phyloP scores from a whole-genome alignment of 495 filamentous ascomycete species.

The Trichoderma asperelloides region DNA sequence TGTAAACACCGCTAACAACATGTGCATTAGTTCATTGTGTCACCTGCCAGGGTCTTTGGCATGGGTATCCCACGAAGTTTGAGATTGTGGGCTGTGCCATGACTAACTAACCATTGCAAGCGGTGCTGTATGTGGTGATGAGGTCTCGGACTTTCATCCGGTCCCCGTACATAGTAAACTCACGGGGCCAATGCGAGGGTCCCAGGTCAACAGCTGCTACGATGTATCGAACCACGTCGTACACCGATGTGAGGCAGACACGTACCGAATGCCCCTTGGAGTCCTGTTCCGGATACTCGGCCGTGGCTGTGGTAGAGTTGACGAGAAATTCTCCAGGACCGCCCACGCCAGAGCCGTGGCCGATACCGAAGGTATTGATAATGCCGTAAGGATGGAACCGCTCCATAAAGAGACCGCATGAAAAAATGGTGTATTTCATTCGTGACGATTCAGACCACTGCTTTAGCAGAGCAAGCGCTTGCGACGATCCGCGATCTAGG shows the following conservation, averaged over 20 bases:
- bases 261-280: slow-evolving; percentile 37
- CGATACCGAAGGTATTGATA: slow-evolving; percentile 39
- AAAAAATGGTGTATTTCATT: slow-evolving; percentile 58
- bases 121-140: slow-evolving; percentile 33
- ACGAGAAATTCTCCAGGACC: slow-evolving; percentile 56
- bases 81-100: background rate
- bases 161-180: slow-evolving; percentile 57
- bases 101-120: slow-evolving; percentile 14
- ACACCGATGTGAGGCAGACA: slow-evolving; percentile 57
- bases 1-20: slow-evolving; percentile 28
- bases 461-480: slow-evolving; percentile 46
- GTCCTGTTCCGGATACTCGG: slow-evolving; percentile 47
- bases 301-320: slow-evolving; percentile 46
- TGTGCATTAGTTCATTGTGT: slow-evolving; percentile 13
- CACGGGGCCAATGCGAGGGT: slow-evolving; percentile 53
- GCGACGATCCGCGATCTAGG: slow-evolving; percentile 36
- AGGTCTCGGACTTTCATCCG: slow-evolving; percentile 45
- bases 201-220: slow-evolving; percentile 52
- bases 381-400: slow-evolving; percentile 60
- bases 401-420: slow-evolving; percentile 71
- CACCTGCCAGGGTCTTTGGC: background rate
- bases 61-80: background rate
- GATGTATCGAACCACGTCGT: slow-evolving; percentile 59
- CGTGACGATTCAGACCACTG: slow-evolving; percentile 35
- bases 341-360: slow-evolving; percentile 33